Evolutionary conservation across 2,329 filamentous ascomycete species (phyloP), one percentile per base, ranked within the genome.

Genomic region (Lachnellula suecica): DNA sequence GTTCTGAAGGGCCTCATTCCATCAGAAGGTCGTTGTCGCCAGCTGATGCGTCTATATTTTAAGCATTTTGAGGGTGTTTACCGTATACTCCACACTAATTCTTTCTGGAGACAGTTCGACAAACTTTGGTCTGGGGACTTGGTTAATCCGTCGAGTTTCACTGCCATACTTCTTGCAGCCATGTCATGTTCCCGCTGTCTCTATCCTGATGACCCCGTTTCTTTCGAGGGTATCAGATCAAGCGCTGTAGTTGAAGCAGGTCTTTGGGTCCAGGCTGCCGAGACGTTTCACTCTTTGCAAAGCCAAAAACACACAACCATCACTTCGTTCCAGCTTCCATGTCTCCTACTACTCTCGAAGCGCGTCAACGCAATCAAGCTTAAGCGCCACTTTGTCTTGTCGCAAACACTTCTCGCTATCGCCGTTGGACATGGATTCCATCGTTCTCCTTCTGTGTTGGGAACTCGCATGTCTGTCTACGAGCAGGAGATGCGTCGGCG

Each of bases 71-170:
- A 40, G 37, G 37, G 37, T 1, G 37, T 40, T 19, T 40, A 40
- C 31, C 56, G 57, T 1, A 58, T 66, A 10, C 29, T 66, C 9
- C 63, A 66, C 37, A 49, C 49, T 4, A 62, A 57, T 2, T 60
- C 52, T 29, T 65, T 66, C 45, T 46, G 45, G 41, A 44, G 56
- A 25, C 58, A 64, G 22, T 66, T 65, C 44, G 48, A 52, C 19
- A 24, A 50, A 19, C 51, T 61, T 13, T 59, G 54, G 49, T 24
- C 52, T 40, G 15, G 31, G 41, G 13, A 43, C 45, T 8, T 56
- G 52, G 24, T 49, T 47, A 20, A 40, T 13, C 6, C 19, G 17
- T 55, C 56, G 4, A 57, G 52, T 13, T 59, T 63, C 22, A 44
- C 58, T 13, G 49, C 61, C 10, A 35, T 59, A 13, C 20, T 63